Evolutionary conservation across 306 rosid genomes (phyloP).

Genomic region (Quercus rubra): DNA sequence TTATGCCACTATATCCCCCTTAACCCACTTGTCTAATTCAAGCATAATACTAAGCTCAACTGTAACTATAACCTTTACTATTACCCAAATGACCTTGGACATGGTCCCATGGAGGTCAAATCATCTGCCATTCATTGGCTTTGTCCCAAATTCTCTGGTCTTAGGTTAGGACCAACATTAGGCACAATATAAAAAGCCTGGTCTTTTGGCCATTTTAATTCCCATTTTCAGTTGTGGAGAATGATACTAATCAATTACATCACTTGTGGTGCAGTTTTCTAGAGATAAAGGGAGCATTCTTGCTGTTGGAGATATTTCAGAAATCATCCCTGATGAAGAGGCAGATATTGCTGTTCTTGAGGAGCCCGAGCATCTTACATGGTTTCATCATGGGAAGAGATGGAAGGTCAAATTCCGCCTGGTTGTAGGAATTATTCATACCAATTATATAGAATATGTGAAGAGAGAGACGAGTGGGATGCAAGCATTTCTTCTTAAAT

Average conservation of each 20-base stretch:
- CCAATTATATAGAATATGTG: slow-evolving; percentile 94
- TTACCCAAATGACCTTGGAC: background rate
- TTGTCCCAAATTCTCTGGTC: background rate
- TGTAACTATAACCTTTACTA: background rate
- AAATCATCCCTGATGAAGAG: slow-evolving; percentile 65
- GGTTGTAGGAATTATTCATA: slow-evolving; percentile 87
- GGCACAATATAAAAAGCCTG: background rate
- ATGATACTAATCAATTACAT: slow-evolving; percentile 22
- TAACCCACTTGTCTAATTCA: background rate
- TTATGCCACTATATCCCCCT: background rate
- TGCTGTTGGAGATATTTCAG: slow-evolving; percentile 92
- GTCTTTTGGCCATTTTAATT: background rate
- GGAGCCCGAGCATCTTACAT: slow-evolving; percentile 97
- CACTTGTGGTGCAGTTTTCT: slow-evolving; percentile 55
- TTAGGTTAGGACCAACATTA: background rate
- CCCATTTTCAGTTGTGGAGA: background rate
- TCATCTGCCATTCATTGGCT: background rate
- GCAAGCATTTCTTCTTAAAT: slow-evolving; percentile 68
- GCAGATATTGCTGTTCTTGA: slow-evolving; percentile 96
- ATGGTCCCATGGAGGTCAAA: background rate
- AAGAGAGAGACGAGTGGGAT: slow-evolving; percentile 92
- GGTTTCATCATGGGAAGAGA: slow-evolving; percentile 98
- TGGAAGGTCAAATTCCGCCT: slow-evolving; percentile 84
- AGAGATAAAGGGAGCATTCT: slow-evolving; percentile 90
- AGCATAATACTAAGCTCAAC: background rate